phyloP scores from a whole-genome alignment of 176 grass and related monocot genomes.

The Elaeis guineensis region DNA sequence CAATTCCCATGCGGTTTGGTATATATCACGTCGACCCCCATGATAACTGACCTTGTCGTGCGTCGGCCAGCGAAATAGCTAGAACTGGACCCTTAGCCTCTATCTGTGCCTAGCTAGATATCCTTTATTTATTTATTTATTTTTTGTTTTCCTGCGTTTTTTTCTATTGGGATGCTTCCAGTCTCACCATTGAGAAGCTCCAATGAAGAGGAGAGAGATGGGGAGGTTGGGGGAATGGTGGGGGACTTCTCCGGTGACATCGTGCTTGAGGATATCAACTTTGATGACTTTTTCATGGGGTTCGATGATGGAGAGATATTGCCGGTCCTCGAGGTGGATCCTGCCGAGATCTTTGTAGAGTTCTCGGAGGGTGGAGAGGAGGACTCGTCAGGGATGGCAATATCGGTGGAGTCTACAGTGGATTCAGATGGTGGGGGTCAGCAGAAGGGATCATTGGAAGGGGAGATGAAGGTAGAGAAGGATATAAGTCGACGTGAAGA shows the following conservation, averaged over 20 bases:
- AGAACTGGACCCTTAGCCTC: neutral
- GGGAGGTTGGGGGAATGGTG: conserved; percentile 10
- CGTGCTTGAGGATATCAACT: conserved; percentile 82
- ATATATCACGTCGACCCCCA: no score
- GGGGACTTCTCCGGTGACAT: conserved; percentile 18
- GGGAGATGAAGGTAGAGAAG: neutral
- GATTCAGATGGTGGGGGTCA: neutral
- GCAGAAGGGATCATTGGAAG: conserved; percentile 7
- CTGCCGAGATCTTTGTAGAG: conserved; percentile 65
- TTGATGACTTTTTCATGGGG: conserved; percentile 53
- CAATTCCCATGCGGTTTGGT: no score
- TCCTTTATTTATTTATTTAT: neutral
- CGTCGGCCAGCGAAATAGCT: neutral
- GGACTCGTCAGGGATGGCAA: neutral
- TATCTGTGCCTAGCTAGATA: conserved; percentile 5
- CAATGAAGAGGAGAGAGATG: conserved; percentile 8
- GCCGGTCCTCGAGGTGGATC: conserved; percentile 86
- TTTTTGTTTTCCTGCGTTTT: conserved; percentile 11
- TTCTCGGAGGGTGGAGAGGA: conserved; percentile 25
- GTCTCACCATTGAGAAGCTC: conserved; percentile 58
- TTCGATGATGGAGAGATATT: conserved; percentile 70
- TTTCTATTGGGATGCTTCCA: conserved; percentile 46
- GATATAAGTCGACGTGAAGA: conserved; percentile 13
- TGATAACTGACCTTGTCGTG: no score
- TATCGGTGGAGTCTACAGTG: neutral